phyloP scores from a whole-genome alignment of 257 asterid species.

The Datura wrightii region DNA sequence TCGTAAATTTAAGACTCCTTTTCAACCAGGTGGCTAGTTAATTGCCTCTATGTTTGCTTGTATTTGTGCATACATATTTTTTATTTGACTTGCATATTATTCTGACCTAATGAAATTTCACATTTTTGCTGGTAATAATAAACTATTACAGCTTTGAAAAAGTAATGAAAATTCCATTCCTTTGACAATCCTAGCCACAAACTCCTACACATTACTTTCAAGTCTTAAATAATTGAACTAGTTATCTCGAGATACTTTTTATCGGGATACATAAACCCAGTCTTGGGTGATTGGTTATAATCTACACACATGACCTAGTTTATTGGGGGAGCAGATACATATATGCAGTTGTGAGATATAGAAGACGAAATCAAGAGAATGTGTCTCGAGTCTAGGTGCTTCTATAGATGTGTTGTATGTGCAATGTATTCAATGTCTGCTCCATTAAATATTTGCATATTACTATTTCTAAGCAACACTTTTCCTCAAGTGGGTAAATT shows the following conservation, averaged over 20 bases:
- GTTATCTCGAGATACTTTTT: background rate
- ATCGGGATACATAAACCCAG: background rate
- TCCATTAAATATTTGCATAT: background rate
- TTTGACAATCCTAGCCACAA: background rate
- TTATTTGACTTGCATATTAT: background rate
- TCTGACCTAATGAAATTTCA: background rate
- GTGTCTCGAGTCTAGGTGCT: background rate
- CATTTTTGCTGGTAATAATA: background rate
- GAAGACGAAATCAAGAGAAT: background rate
- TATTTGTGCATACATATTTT: background rate
- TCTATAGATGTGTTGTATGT: background rate
- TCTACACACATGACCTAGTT: background rate
- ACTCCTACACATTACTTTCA: background rate
- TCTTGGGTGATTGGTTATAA: background rate
- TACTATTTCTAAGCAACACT: background rate
- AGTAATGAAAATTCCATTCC: background rate
- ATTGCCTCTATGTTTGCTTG: background rate
- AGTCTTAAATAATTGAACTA: background rate
- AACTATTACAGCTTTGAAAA: background rate
- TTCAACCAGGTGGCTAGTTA: constrained; percentile 8
- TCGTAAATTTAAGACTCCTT: background rate
- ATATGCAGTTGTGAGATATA: background rate
- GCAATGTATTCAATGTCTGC: background rate
- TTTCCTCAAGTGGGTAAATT: background rate
- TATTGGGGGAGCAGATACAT: background rate